phyloP scores from a whole-genome alignment of 208 protist species.

The Trypanosoma conorhini region DNA sequence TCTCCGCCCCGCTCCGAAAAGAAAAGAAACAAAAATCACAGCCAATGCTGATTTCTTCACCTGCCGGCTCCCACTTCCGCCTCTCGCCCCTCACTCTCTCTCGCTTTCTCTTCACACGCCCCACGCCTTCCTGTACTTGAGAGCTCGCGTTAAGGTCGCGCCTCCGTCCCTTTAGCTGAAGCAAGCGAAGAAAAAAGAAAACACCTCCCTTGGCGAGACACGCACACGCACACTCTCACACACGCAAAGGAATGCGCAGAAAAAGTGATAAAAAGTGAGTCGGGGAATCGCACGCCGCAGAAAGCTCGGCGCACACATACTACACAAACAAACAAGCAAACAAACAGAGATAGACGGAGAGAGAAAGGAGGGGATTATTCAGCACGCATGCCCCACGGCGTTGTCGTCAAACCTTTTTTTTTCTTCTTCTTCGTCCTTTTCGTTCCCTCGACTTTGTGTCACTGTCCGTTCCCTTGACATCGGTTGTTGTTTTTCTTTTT shows the following conservation, averaged over 20 bases:
- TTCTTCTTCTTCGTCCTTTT: slow-evolving; percentile 17
- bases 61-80: background rate
- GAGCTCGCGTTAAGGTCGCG: too few species aligned
- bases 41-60: background rate
- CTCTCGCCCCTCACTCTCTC: too few species aligned
- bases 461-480: background rate
- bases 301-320: background rate
- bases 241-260: too few species aligned
- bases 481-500: too few species aligned
- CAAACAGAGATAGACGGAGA: background rate
- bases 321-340: background rate
- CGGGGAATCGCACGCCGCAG: too few species aligned
- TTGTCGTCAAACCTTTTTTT: background rate
- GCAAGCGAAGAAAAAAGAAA: background rate
- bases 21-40: too few species aligned
- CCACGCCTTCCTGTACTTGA: too few species aligned
- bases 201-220: background rate
- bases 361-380: background rate
- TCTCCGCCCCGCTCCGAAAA: slow-evolving; percentile 6
- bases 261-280: slow-evolving; percentile 11
- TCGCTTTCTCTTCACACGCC: too few species aligned
- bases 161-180: background rate
- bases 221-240: background rate
- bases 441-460: slow-evolving; percentile 6
- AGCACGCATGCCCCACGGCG: background rate